Evolutionary conservation across 2,329 filamentous ascomycete species (phyloP).

Genomic region (Paecilomyces formosus): DNA sequence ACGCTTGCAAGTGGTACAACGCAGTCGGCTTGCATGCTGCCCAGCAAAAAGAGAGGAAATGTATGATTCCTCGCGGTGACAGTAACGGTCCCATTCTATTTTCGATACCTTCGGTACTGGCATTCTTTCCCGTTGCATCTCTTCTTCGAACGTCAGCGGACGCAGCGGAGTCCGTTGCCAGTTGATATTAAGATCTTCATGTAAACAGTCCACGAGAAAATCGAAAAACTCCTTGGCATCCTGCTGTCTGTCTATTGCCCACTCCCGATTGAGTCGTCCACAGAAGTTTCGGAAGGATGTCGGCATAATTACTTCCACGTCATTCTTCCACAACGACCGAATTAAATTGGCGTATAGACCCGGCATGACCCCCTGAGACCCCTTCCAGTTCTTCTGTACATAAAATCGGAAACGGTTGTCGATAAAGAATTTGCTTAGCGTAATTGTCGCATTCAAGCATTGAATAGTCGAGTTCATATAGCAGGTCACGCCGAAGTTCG

Average conservation of each 20-base stretch:
- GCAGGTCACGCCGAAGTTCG: constrained; percentile 76
- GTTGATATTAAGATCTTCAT: constrained; percentile 74
- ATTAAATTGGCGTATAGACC: constrained; percentile 56
- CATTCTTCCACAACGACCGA: constrained; percentile 56
- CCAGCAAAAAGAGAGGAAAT: constrained; percentile 74
- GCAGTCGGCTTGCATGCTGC: constrained; percentile 55
- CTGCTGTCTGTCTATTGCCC: constrained; percentile 72
- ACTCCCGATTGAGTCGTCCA: constrained; percentile 56
- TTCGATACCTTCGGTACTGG: constrained; percentile 58
- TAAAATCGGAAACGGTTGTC: constrained; percentile 53
- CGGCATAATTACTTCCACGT: constrained; percentile 45
- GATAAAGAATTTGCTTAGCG: constrained; percentile 56
- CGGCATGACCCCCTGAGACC: constrained; percentile 55
- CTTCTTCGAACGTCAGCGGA: constrained; percentile 52
- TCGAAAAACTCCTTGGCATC: constrained; percentile 86
- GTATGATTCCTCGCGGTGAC: constrained; percentile 63
- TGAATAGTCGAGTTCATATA: constrained; percentile 92
- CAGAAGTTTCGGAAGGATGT: constrained; percentile 61
- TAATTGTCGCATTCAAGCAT: constrained; percentile 65
- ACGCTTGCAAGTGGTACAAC: constrained; percentile 53
- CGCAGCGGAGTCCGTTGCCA: constrained; percentile 54
- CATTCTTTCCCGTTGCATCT: constrained; percentile 53
- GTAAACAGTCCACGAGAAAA: constrained; percentile 72
- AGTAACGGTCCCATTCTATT: constrained; percentile 68
- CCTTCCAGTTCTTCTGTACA: constrained; percentile 61